Percentiles rank a stretch among this genome's conserved stretches.
These are phyloP conservation scores for Gossypium stocksii DNA, from an alignment of 345 rosid species.

Conservation along the genomic window DNA sequence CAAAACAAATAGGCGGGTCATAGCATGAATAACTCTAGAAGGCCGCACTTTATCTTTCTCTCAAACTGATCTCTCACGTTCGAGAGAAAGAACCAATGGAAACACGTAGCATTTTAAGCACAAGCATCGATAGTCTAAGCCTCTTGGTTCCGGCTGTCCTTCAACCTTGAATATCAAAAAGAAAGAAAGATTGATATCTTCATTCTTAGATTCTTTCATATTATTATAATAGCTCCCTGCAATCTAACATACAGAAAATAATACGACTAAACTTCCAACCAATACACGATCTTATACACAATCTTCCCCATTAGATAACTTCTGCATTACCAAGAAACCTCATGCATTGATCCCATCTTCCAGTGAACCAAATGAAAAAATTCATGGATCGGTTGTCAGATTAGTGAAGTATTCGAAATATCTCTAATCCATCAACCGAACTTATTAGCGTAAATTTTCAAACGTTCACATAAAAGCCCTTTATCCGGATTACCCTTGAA, in stretches of 20 bases:
- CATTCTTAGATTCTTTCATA: not conserved
- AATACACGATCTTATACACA: not conserved
- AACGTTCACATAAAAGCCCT: not conserved
- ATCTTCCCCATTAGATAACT: not conserved
- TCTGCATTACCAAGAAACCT: not conserved
- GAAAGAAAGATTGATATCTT: not conserved
- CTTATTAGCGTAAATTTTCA: not conserved
- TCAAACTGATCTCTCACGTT: not conserved
- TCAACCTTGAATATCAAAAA: not conserved
- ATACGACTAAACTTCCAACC: not conserved
- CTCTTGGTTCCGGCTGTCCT: not conserved
- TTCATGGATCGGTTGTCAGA: not conserved
- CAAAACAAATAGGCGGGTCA: no score
- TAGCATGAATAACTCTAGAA: not conserved
- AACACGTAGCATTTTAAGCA: not conserved
- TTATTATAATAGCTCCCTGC: not conserved
- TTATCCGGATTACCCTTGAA: not conserved
- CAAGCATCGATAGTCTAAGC: not conserved
- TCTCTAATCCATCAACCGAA: not conserved
- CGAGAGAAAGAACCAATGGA: not conserved
- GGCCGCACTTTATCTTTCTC: not conserved
- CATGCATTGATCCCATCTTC: not conserved
- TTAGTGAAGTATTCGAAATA: not conserved
- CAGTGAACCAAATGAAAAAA: not conserved
- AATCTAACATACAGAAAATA: not conserved